Evolutionary conservation across 345 rosid genomes (phyloP).

Genomic region (Mangifera indica): DNA sequence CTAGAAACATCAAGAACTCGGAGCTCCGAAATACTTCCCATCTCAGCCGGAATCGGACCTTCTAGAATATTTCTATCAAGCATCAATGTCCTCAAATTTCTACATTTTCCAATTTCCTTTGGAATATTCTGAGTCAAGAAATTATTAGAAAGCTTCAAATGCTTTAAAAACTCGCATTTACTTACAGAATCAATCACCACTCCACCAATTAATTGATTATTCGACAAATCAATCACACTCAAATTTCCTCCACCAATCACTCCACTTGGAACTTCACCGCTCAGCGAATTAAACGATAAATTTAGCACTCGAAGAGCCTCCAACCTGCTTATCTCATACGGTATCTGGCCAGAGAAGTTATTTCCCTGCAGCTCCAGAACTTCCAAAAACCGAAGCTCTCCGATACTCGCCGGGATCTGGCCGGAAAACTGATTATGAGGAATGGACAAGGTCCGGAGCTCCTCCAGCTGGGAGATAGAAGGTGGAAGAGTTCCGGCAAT

Average conservation of each 20-base stretch:
- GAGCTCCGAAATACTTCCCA: slow-evolving; percentile 53
- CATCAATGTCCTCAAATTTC: slow-evolving; percentile 43
- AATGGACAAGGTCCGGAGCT: slow-evolving; percentile 39
- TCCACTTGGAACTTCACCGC: slow-evolving; percentile 42
- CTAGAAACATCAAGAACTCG: slow-evolving; percentile 60
- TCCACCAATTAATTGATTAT: slow-evolving; percentile 43
- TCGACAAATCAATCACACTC: slow-evolving; percentile 49
- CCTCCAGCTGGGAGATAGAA: slow-evolving; percentile 34
- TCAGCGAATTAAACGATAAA: slow-evolving; percentile 50
- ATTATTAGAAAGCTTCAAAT: slow-evolving; percentile 58
- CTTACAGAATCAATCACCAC: slow-evolving; percentile 26
- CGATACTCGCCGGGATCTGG: slow-evolving; percentile 43
- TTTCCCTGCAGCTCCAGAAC: slow-evolving; percentile 57
- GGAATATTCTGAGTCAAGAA: slow-evolving; percentile 40
- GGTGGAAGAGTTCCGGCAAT: slow-evolving; percentile 35
- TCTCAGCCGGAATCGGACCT: slow-evolving; percentile 53
- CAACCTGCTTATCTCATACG: slow-evolving; percentile 36
- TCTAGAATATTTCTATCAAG: slow-evolving; percentile 56
- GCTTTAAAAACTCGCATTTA: slow-evolving; percentile 39
- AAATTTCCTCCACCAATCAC: slow-evolving; percentile 43
- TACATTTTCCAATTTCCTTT: slow-evolving; percentile 47
- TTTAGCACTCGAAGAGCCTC: slow-evolving; percentile 41
- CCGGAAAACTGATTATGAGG: slow-evolving; percentile 46
- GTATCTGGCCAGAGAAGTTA: slow-evolving; percentile 57
- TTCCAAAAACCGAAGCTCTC: slow-evolving; percentile 41